Conservation (phyloP, 2,329 filamentous ascomycete species). For the Fusarium musae region DNA sequence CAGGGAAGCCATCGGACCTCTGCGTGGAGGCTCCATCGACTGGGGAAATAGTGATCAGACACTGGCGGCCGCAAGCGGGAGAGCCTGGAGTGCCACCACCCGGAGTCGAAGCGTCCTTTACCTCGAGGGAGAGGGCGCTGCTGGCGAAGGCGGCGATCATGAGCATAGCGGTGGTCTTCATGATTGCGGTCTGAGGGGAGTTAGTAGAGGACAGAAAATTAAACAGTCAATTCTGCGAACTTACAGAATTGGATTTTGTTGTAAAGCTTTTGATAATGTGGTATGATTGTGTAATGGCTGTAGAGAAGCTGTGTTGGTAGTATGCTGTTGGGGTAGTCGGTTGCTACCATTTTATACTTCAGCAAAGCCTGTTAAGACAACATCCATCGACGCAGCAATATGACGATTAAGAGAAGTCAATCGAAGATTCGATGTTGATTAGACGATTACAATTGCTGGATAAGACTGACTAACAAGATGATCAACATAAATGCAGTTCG, state of each 20-base stretch:
- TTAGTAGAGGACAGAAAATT: not conserved
- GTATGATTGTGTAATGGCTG: accelerated
- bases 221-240: no score
- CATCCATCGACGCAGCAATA: accelerated
- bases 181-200: not conserved
- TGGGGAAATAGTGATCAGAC: not conserved
- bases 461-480: not conserved
- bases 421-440: accelerated
- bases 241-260: accelerated
- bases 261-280: accelerated
- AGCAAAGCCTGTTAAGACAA: accelerated
- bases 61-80: not conserved
- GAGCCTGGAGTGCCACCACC: not conserved
- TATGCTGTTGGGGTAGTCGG: accelerated
- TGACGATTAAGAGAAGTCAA: accelerated
- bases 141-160: not conserved
- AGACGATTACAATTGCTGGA: accelerated
- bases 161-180: not conserved
- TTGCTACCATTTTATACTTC: not conserved
- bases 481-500: not conserved
- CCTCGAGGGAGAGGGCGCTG: not conserved
- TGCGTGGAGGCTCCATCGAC: not conserved
- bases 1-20: not conserved
- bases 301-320: not conserved
- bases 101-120: not conserved